Percentiles rank a stretch among this genome's conserved stretches.
phyloP scores from a whole-genome alignment of 495 filamentous ascomycete species.

The Aspergillus funiculosus region DNA sequence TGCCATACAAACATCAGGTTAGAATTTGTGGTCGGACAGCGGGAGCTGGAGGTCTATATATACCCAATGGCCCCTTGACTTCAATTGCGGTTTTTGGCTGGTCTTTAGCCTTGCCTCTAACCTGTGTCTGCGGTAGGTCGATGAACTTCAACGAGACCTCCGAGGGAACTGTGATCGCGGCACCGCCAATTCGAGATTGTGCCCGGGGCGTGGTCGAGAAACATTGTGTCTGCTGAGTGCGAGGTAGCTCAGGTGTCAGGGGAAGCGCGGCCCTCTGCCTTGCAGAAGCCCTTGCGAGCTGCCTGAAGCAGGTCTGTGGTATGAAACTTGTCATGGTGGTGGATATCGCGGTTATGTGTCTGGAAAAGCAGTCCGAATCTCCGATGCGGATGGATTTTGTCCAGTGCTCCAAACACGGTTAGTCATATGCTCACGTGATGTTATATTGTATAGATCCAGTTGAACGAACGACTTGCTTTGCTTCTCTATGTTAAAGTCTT shows the following conservation, averaged over 20 bases:
- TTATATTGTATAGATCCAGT: constrained; percentile 6
- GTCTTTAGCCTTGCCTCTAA: constrained; percentile 49
- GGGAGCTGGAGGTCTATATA: constrained; percentile 9
- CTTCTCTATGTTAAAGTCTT: no score
- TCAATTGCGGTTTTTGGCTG: constrained; percentile 53
- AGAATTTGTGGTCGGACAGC: constrained; percentile 5
- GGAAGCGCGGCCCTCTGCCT: constrained; percentile 50
- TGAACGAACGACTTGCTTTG: no score
- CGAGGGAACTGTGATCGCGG: constrained; percentile 74
- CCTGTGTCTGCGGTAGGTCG: constrained; percentile 48
- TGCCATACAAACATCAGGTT: constrained; percentile 22
- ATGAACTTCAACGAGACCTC: constrained; percentile 67
- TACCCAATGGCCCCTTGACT: constrained; percentile 72
- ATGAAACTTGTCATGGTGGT: constrained; percentile 33
- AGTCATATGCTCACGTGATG: constrained; percentile 26
- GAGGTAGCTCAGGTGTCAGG: constrained; percentile 67
- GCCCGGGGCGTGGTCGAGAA: constrained; percentile 65
- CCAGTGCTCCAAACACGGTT: constrained; percentile 28
- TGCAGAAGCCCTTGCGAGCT: constrained; percentile 35
- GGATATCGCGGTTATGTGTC: constrained; percentile 22
- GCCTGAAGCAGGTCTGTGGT: constrained; percentile 38
- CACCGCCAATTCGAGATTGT: constrained; percentile 76
- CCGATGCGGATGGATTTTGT: constrained; percentile 37
- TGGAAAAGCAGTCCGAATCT: constrained; percentile 14
- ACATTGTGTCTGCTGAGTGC: constrained; percentile 43